Evolutionary conservation across 345 rosid species (phyloP), one percentile per base, ranked within the genome.

Genomic region (Arabidopsis suecica): DNA sequence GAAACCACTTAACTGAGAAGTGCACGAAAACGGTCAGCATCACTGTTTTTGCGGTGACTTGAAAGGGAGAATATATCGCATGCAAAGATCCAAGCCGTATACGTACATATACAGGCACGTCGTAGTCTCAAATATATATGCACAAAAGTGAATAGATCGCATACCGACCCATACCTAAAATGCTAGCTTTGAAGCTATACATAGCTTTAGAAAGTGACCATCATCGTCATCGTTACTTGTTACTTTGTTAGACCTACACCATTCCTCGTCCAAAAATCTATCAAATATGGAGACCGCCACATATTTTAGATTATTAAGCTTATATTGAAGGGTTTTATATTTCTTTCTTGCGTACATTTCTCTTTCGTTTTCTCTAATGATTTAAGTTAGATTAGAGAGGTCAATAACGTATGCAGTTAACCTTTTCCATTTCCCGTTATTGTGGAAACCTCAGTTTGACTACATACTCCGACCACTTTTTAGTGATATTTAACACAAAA

Each of bases 121-220:
- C 69, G 12, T 61, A 32, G 10, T 76, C 74, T 50, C 48, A 41
- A 68, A 59, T 18, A 40, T 20, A 23, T 47, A 38, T 68, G 44
- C 32, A 40, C 54, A 51, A 61, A 68, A 59, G 5, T 58, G 18
- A 7, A 41, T 51, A 33, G 7, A 32, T 75, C 63, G 16, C 49
- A 42, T 75, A 76, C 74, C 79, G 79, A 76, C 74, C 79, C 79
- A 75, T 32, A 60, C 73, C 38, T 40, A 75, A 67, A 75, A 75
- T 60, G 73, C 61, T 60, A 60, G 6, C 10, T 41, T 63, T 34
- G 10, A 42, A 53, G 45, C 18, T 54, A 41, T 20, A 22, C 8
- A 32, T 20, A 9, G 44, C 0, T 32, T 8, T 62, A 51, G 61
- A 61, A 28, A 72, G 44, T 63, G 42, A 53, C 18, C 18, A 16